Evolutionary conservation across 1,284 basidiomycete genomes (phyloP), one percentile per base, ranked within the genome.

Genomic region (Pascua guehoae): DNA sequence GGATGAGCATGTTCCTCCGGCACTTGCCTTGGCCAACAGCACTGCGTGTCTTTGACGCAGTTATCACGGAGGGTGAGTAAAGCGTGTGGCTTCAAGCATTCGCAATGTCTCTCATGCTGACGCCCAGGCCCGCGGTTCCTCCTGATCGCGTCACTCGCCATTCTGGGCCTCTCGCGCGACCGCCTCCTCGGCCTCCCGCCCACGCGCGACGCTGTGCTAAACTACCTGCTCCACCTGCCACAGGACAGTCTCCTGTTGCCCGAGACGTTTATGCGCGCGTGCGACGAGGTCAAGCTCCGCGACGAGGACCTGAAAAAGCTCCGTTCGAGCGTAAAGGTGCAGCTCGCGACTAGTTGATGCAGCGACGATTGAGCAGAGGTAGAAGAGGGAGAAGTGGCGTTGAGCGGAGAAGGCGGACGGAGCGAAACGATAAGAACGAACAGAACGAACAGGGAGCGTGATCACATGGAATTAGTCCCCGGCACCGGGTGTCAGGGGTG

Each of bases 21-120:
- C 82, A 83, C 4, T 80, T 97, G n/a, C 89, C 93, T 0, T 80
- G 82, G 51, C 85, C 88, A 2, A 87, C 87, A 56, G 77, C 90
- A 18, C 82, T 89, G 54, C 82, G 92, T 15, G 82, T 92, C 5
- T 91, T 91, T 86, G 93, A 97, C 70, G 77, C 93, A 4, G 91
- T 95, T 70, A 79, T 96, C 40, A 87, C 84, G 57, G 91, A 94
- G 78, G 91, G 89, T 90, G 64, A 56, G 71, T 54, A 32, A 32
- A 32, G 7, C 24, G 24, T 7, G 7, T 32, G 24, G 7, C 24
- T 7, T 32, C 24, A 32, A 32, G 7, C 14, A 17, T 10, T 45
- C 17, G 5, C 42, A 41, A 16, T 45, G 38, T 17, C n/a, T 2
- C 37, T 55, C 38, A 7, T 32, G 7, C 24, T 14, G 47, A 37